Conservation (phyloP, 495 filamentous ascomycete genomes). For the Neurospora cerealis region DNA sequence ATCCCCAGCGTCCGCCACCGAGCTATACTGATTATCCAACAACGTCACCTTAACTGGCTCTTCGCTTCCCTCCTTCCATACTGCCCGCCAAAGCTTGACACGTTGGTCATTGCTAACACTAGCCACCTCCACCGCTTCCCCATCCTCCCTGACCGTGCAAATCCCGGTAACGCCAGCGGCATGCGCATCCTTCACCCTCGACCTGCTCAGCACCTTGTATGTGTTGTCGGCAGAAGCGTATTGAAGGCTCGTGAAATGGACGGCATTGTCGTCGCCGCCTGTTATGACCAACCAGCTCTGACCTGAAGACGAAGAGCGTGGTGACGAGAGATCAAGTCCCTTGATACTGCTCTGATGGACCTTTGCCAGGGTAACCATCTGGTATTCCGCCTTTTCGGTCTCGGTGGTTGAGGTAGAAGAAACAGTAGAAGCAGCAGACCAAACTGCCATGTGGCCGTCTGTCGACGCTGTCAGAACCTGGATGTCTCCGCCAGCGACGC, state of each 20-base stretch:
- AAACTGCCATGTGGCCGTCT: constrained; percentile 35
- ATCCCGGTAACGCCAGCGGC: constrained; percentile 68
- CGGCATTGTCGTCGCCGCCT: constrained; percentile 76
- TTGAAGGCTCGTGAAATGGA: constrained; percentile 47
- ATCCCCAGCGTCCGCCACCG: constrained; percentile 50
- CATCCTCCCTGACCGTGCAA: constrained; percentile 28
- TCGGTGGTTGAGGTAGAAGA: neutral
- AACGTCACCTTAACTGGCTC: constrained; percentile 28
- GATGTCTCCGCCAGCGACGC: constrained; percentile 22
- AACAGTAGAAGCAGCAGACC: constrained; percentile 11
- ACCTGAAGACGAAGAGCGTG: constrained; percentile 7
- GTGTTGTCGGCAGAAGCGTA: neutral
- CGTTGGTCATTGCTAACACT: constrained; percentile 74
- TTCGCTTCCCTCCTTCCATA: neutral
- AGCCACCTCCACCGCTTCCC: constrained; percentile 29
- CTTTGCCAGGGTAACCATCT: constrained; percentile 19
- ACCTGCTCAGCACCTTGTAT: constrained; percentile 26
- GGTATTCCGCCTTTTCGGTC: neutral
- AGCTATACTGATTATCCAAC: constrained; percentile 44
- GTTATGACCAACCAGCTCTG: constrained; percentile 47
- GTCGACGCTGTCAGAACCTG: constrained; percentile 44
- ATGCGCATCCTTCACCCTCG: constrained; percentile 63
- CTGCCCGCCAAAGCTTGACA: constrained; percentile 59
- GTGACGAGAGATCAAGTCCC: constrained; percentile 30
- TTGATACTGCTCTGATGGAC: constrained; percentile 75